A percentile compares a stretch with the other conserved stretches of the same genome.
phyloP scores from a whole-genome alignment of 768 basidiomycete species.

The Exsudoporus frostii region DNA sequence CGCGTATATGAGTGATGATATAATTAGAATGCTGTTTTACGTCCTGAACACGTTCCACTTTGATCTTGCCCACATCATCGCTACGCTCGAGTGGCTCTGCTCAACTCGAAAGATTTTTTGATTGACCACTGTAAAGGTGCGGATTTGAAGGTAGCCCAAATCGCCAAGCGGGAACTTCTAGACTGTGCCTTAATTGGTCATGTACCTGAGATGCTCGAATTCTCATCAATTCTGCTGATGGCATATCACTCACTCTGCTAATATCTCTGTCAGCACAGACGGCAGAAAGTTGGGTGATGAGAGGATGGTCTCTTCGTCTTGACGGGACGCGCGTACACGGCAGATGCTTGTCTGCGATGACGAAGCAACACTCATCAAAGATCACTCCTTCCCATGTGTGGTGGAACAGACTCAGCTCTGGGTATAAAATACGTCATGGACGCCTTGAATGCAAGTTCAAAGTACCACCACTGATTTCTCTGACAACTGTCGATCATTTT shows the following conservation, averaged over 20 bases:
- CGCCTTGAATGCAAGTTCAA: background rate
- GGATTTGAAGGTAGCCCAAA: background rate
- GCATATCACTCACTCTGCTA: background rate
- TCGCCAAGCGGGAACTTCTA: too few species aligned
- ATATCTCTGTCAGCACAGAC: background rate
- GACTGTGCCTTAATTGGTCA: too few species aligned
- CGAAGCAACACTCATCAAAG: background rate
- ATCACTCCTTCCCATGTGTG: background rate
- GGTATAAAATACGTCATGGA: background rate
- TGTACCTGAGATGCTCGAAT: too few species aligned
- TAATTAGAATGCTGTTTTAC: slow-evolving; percentile 3
- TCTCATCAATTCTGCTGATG: background rate
- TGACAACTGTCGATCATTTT: background rate
- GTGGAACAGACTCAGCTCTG: background rate
- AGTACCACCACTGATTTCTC: background rate
- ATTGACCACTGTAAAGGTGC: background rate
- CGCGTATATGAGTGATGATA: background rate
- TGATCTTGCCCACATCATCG: background rate
- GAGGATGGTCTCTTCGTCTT: background rate
- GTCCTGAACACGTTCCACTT: background rate
- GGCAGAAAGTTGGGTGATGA: background rate
- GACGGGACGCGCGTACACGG: background rate
- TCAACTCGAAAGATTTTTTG: background rate
- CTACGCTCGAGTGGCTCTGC: background rate
- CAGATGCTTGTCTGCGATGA: background rate